Percentiles rank a stretch among this genome's conserved stretches.
Conservation (phyloP, 192 early-diverging fungal genomes). For the Dimargaris cristalligena region DNA sequence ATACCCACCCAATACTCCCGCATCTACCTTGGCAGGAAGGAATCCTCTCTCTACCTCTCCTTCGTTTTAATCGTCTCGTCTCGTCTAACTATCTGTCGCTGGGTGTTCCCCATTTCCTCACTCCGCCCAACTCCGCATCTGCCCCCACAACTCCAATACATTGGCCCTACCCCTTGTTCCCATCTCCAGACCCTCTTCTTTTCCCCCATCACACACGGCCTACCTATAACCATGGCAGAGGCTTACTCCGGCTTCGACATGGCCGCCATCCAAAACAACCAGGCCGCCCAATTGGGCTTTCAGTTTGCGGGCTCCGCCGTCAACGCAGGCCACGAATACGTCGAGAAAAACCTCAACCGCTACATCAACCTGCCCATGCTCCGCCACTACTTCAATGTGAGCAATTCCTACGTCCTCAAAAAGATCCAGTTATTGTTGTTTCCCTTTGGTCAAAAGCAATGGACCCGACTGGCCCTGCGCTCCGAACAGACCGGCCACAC, state of each 20-base stretch:
- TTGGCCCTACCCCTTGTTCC: too few relatives aligned
- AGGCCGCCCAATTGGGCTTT: constrained; percentile 82
- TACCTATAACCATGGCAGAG: background rate
- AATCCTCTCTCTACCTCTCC: too few relatives aligned
- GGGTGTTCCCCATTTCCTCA: too few relatives aligned
- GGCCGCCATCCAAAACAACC: constrained; percentile 27
- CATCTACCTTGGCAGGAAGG: too few relatives aligned
- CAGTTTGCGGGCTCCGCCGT: constrained; percentile 79
- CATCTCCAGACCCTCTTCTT: background rate
- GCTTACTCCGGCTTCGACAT: constrained; percentile 7
- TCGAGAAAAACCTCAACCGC: constrained; percentile 76
- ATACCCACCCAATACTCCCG: too few relatives aligned
- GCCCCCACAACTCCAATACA: too few relatives aligned
- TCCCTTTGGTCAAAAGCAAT: constrained; percentile 76
- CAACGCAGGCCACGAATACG: constrained; percentile 62
- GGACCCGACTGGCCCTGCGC: constrained; percentile 58
- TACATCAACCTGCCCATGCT: constrained; percentile 75
- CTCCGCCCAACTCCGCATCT: too few relatives aligned
- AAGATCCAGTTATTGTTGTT: constrained; percentile 76
- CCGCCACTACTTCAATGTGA: constrained; percentile 89
- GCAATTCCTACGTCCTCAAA: constrained; percentile 80
- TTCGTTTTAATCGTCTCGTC: too few relatives aligned
- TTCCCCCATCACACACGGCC: background rate
- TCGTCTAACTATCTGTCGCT: too few relatives aligned
- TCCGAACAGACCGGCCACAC: constrained; percentile 63